phyloP scores from a whole-genome alignment of 2,329 filamentous ascomycete genomes.

The Achaetomium macrosporum region DNA sequence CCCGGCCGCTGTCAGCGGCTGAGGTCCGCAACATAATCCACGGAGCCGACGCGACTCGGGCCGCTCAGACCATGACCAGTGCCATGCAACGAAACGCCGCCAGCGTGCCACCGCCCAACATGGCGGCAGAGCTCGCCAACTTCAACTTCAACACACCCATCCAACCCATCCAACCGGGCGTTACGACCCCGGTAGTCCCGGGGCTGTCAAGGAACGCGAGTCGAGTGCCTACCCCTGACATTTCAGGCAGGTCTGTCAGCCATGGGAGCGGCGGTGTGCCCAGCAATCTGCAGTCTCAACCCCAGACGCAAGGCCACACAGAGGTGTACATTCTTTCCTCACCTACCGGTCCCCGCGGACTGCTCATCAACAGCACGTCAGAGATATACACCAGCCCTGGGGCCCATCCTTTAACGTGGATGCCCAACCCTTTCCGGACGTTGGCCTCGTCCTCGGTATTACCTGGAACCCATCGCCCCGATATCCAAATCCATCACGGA shows the following conservation, averaged over 20 bases:
- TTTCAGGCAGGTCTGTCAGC: conserved; percentile 30
- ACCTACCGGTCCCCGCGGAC: conserved; percentile 51
- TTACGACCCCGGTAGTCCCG: conserved; percentile 36
- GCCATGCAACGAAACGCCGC: conserved; percentile 49
- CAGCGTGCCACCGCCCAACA: conserved; percentile 37
- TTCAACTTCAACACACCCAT: conserved; percentile 28
- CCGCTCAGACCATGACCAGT: conserved; percentile 38
- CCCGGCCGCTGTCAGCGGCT: conserved; percentile 33
- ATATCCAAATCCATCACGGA: conserved; percentile 9
- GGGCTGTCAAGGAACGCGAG: conserved; percentile 37
- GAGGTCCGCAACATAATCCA: conserved; percentile 44
- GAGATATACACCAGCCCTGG: conserved; percentile 48
- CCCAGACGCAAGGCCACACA: conserved; percentile 28
- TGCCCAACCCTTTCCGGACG: conserved; percentile 4
- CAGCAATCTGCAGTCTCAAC: neutral
- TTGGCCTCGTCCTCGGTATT: conserved; percentile 8
- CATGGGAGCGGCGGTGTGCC: conserved; percentile 25
- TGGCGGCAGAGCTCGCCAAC: conserved; percentile 25
- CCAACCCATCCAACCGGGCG: conserved; percentile 37
- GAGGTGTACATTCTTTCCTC: conserved; percentile 58
- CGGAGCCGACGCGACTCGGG: conserved; percentile 40
- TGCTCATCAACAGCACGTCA: conserved; percentile 47
- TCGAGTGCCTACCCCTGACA: conserved; percentile 44
- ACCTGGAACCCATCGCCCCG: neutral
- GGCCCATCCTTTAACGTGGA: neutral